Conservation (phyloP, 768 basidiomycete genomes). For the Candolleomyces efflorescens region DNA sequence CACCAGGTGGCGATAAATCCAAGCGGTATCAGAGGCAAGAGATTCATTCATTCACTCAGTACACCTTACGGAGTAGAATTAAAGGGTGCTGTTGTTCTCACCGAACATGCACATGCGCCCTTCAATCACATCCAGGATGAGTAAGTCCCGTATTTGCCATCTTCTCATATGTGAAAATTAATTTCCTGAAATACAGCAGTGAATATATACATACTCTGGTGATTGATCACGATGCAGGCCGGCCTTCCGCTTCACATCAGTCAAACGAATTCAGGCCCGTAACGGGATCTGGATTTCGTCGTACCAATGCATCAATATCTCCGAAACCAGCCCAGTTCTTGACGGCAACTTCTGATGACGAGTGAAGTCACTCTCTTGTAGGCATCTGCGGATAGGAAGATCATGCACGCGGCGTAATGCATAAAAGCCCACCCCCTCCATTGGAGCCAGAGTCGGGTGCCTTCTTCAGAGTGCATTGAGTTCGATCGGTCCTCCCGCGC, state of each 20-base stretch:
- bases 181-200: background rate
- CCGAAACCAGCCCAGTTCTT: conserved; percentile 3
- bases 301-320: background rate
- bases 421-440: background rate
- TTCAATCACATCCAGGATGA: background rate
- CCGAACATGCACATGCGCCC: too few species aligned
- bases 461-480: background rate
- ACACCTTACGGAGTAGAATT: too few species aligned
- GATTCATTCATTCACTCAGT: too few species aligned
- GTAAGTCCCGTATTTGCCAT: background rate
- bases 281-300: background rate
- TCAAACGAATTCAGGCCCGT: background rate
- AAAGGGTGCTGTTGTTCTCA: too few species aligned
- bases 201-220: background rate
- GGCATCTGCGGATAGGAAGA: conserved; percentile 1
- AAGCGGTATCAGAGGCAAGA: too few species aligned
- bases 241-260: background rate
- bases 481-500: too few species aligned
- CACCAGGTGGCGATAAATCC: too few species aligned
- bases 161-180: background rate
- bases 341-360: conserved; percentile 2
- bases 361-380: conserved; percentile 1
- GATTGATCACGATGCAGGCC: background rate
- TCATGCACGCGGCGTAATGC: background rate
- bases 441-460: background rate